A percentile compares a stretch with the other conserved stretches of the same genome.
Evolutionary conservation across 805 yeast genomes (phyloP).

Genomic region (Scheffersomyces coipomensis): DNA sequence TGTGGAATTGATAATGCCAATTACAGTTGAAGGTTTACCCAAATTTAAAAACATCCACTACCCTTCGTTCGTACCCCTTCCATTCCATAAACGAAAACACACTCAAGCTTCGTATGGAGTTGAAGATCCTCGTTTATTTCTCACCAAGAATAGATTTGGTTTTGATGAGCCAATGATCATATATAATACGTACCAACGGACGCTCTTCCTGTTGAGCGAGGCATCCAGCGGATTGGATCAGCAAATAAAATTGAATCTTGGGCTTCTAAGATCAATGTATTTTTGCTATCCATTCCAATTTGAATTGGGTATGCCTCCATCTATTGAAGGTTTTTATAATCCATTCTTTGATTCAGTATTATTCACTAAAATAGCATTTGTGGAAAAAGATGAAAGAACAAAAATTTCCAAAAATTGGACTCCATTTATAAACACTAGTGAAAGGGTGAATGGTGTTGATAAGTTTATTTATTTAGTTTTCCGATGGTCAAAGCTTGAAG

Average conservation of each 20-base stretch:
- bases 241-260: neutral
- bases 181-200: conserved; percentile 12
- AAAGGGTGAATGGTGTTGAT: conserved; percentile 24
- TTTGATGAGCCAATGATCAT: conserved; percentile 17
- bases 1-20: conserved; percentile 21
- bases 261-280: conserved; percentile 25
- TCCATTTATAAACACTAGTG: conserved; percentile 28
- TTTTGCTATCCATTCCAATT: conserved; percentile 31
- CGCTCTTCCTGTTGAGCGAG: conserved; percentile 5
- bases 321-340: conserved; percentile 19
- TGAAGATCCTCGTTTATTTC: conserved; percentile 24
- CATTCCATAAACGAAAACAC: conserved; percentile 8
- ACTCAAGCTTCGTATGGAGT: conserved; percentile 18
- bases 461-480: conserved; percentile 27
- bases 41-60: conserved; percentile 5
- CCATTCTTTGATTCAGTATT: conserved; percentile 10
- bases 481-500: conserved; percentile 29
- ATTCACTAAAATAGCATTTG: conserved; percentile 16
- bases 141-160: conserved; percentile 15
- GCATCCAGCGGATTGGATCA: conserved; percentile 3
- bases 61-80: conserved; percentile 13
- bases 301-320: conserved; percentile 26
- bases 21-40: neutral
- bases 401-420: conserved; percentile 38
- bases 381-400: conserved; percentile 5